Percentiles rank a stretch among this genome's conserved stretches.
These are phyloP conservation scores for Mortierella alpina DNA, from an alignment of 192 early-diverging fungal species.

Conservation along the genomic window DNA sequence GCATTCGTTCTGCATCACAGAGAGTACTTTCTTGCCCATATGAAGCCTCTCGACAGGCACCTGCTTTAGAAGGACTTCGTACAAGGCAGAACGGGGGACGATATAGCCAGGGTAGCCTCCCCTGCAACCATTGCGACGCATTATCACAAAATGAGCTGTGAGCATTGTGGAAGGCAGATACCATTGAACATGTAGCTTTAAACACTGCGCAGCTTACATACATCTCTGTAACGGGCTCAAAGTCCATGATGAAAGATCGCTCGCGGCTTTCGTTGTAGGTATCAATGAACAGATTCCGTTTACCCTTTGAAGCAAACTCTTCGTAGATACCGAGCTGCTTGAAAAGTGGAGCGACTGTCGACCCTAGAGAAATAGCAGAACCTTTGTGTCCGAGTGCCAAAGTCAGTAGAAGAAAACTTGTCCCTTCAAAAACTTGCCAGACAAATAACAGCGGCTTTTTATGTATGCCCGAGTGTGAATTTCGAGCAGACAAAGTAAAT, in stretches of 20 bases:
- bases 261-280: neutral
- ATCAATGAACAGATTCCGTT: neutral
- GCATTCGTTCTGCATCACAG: neutral
- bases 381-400: neutral
- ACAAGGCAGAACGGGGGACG: neutral
- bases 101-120: neutral
- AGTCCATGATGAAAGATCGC: neutral
- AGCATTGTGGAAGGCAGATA: neutral
- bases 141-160: neutral
- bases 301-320: neutral
- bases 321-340: conserved; percentile 13
- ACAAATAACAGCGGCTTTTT: neutral
- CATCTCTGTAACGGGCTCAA: too few relatives aligned
- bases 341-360: neutral
- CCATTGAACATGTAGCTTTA: too few relatives aligned
- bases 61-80: neutral
- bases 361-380: neutral
- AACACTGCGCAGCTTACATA: too few relatives aligned
- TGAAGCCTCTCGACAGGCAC: conserved; percentile 6
- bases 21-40: conserved; percentile 4
- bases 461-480: too few relatives aligned
- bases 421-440: neutral
- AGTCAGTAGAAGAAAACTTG: neutral
- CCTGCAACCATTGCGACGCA: neutral
- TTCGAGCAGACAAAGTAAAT: neutral